phyloP scores from a whole-genome alignment of 2,329 filamentous ascomycete genomes.

The Aureobasidium sp. region DNA sequence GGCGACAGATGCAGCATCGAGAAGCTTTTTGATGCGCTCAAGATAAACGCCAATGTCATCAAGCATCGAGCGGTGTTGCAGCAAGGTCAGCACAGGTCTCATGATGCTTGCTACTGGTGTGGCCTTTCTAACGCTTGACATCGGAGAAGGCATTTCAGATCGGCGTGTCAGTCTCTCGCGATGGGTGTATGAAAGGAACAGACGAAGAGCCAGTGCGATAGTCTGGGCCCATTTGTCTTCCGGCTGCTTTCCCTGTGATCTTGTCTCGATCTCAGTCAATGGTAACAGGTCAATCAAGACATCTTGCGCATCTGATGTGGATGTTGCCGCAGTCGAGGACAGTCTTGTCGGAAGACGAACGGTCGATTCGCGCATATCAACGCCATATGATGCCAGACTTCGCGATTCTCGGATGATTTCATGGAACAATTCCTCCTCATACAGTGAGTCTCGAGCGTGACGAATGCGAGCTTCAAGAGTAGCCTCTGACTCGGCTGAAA shows the following conservation, averaged over 20 bases:
- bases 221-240: conserved; percentile 53
- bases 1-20: conserved; percentile 20
- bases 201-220: conserved; percentile 60
- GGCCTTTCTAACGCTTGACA: conserved; percentile 44
- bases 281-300: conserved; percentile 58
- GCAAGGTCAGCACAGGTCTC: conserved; percentile 49
- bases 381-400: conserved; percentile 61
- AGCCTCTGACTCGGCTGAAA: conserved; percentile 43
- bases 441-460: conserved; percentile 70
- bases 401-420: conserved; percentile 81
- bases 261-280: conserved; percentile 34
- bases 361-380: conserved; percentile 51
- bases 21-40: conserved; percentile 2
- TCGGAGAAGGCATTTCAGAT: conserved; percentile 55
- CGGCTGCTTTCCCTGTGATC: conserved; percentile 24
- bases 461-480: conserved; percentile 62
- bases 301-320: not conserved
- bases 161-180: conserved; percentile 64
- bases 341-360: conserved; percentile 28
- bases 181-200: conserved; percentile 74
- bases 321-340: not conserved
- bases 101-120: conserved; percentile 51
- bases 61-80: conserved; percentile 42
- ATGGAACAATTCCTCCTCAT: conserved; percentile 81
- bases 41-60: conserved; percentile 32